Evolutionary conservation across 345 rosid genomes (phyloP), one percentile per base, ranked within the genome.

Genomic region (Jatropha curcas): DNA sequence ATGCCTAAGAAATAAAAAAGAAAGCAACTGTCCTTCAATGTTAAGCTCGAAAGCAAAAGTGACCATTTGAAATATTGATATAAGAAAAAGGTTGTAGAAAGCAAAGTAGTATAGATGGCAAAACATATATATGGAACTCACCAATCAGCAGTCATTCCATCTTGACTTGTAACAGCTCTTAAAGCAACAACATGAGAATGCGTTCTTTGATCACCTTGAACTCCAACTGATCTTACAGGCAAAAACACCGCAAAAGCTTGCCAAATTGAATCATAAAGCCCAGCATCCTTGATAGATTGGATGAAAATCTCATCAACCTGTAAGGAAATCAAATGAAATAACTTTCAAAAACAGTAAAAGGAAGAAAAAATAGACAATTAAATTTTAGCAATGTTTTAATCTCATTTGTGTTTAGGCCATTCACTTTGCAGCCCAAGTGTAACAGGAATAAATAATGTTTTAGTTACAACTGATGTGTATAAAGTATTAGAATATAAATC

Each of bases 131-230:
- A 10, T 45, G n/a, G 25, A 52, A 63, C 87, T 80, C 69, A 96
- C 99, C 99, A 93, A 73, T 96, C 99, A 53, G 99, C 98, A 11
- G 98, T 96, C 99, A 96, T 96, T 74, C 99, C 99, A 46, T 96
- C 98, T 87, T 96, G 95, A 85, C 99, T 96, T 53, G 97, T 96
- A 67, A 96, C 99, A 48, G 99, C 99, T 55, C 99, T 86, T 46
- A 96, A 96, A 84, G 98, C 97, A 82, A 96, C 98, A 17, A 96
- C 98, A 83, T 96, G 90, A 75, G 99, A 91, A 83, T 96, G 98
- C 13, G 99, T 93, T 82, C 99, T 88, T 85, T 96, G 96, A 88
- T 96, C 98, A 2, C 99, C 99, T 85, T 93, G 98, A 77, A 96
- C 97, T 81, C 98, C 99, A 73, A 93, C 99, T 22, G 97, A 91